Percentiles rank a stretch among this genome's conserved stretches.
Conservation (phyloP, 768 basidiomycete species). For the Collybia mongolica region DNA sequence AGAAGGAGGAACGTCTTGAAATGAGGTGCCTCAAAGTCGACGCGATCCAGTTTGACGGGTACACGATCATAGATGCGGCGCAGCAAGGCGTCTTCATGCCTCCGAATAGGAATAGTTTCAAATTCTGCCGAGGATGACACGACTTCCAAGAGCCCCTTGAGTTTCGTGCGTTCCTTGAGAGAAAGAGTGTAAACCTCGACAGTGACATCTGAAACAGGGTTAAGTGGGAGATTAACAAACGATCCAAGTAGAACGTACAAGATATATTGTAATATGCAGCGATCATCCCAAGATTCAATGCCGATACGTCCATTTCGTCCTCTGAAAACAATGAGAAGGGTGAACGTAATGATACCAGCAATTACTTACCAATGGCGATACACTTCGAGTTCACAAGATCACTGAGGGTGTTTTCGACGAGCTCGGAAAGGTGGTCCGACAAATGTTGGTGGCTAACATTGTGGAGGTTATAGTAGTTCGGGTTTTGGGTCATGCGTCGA, state of each 20-base stretch:
- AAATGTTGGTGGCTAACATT: conserved; percentile 95
- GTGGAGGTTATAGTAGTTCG: conserved; percentile 92
- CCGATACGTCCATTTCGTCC: conserved; percentile 91
- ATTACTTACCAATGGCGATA: conserved; percentile 72
- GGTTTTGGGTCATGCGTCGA: conserved; percentile 95
- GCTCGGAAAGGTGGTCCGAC: conserved; percentile 92
- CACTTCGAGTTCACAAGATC: conserved; percentile 95
- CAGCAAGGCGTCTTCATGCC: conserved; percentile 84
- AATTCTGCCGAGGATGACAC: conserved; percentile 97
- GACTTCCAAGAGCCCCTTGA: conserved; percentile 95
- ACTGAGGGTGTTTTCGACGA: conserved; percentile 90
- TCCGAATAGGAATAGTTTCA: conserved; percentile 90
- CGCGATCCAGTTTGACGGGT: conserved; percentile 85
- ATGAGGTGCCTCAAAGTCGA: conserved; percentile 90
- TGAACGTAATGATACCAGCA: not conserved
- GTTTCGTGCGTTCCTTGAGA: conserved; percentile 92
- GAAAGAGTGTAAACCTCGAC: conserved; percentile 97
- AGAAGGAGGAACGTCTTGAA: conserved; percentile 98
- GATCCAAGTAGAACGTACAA: conserved; percentile 44
- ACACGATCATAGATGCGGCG: conserved; percentile 94
- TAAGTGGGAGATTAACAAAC: conserved; percentile 7
- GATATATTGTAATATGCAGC: conserved; percentile 96
- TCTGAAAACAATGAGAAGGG: conserved; percentile 37
- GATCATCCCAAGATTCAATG: conserved; percentile 97
- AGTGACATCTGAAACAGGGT: conserved; percentile 67